Percentiles rank a stretch among this genome's conserved stretches.
Evolutionary conservation across 1,139 yeast genomes (phyloP).

Genomic region (Citeromyces hawaiiensis): DNA sequence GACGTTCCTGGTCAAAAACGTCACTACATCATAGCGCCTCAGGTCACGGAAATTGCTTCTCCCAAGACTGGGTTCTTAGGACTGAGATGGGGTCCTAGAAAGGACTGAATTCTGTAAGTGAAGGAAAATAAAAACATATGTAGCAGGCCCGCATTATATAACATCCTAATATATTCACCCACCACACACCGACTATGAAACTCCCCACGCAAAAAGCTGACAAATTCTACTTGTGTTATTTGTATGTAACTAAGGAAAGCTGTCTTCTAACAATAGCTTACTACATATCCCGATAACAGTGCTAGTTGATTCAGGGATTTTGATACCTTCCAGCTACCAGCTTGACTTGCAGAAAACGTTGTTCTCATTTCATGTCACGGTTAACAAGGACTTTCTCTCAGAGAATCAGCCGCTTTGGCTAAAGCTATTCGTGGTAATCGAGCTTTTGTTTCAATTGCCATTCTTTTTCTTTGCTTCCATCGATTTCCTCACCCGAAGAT

Average conservation of each 20-base stretch:
- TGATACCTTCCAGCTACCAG: slow-evolving; percentile 41
- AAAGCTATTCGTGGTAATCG: slow-evolving; percentile 53
- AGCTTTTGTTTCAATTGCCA: slow-evolving; percentile 66
- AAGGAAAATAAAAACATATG: neutral
- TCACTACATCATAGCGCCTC: slow-evolving; percentile 50
- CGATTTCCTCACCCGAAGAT: slow-evolving; percentile 7
- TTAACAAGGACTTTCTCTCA: slow-evolving; percentile 62
- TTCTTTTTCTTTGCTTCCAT: slow-evolving; percentile 38
- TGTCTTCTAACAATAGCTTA: slow-evolving; percentile 12
- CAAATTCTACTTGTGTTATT: slow-evolving; percentile 35
- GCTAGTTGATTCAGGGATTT: slow-evolving; percentile 60
- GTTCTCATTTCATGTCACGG: slow-evolving; percentile 40
- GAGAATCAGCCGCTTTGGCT: slow-evolving; percentile 55
- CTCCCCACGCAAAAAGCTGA: slow-evolving; percentile 18
- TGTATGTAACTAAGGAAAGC: slow-evolving; percentile 12
- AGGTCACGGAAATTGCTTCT: slow-evolving; percentile 2
- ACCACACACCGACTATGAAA: neutral
- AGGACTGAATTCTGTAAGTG: slow-evolving; percentile 20
- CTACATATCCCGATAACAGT: slow-evolving; percentile 68
- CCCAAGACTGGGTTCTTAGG: slow-evolving; percentile 53
- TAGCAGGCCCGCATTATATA: neutral
- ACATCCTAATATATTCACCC: neutral
- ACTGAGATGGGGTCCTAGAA: slow-evolving; percentile 75
- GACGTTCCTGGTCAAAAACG: slow-evolving; percentile 65
- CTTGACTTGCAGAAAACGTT: slow-evolving; percentile 32